Conservation (phyloP, 1,284 basidiomycete species). For the Pholiota adiposa region DNA sequence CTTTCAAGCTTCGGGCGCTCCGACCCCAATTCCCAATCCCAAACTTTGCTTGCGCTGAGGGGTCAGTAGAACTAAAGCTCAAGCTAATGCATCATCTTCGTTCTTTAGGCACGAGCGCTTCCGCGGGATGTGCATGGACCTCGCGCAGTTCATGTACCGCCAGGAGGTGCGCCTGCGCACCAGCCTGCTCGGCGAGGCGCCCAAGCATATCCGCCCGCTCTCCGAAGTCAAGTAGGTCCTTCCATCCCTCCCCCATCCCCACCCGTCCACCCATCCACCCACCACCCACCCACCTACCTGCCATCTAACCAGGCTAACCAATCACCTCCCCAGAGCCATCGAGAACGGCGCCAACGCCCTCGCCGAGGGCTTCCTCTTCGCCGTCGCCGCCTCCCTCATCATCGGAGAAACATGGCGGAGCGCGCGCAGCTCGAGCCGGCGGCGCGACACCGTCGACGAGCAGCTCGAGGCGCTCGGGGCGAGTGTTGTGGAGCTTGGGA, state of each 20-base stretch:
- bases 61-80: too few relatives aligned
- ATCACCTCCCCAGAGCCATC: slow-evolving; percentile 63
- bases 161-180: slow-evolving; percentile 79
- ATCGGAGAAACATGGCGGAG: slow-evolving; percentile 81
- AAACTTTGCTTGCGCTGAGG: too few relatives aligned
- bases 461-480: slow-evolving; percentile 62
- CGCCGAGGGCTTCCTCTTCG: slow-evolving; percentile 87
- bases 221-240: slow-evolving; percentile 78
- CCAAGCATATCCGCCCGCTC: slow-evolving; percentile 77
- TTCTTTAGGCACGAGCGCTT: slow-evolving; percentile 81
- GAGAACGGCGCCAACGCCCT: slow-evolving; percentile 88
- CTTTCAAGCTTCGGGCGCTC: too few relatives aligned
- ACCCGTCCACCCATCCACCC: neutral
- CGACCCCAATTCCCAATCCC: too few relatives aligned
- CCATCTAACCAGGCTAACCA: too few relatives aligned
- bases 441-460: slow-evolving; percentile 78
- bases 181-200: slow-evolving; percentile 80
- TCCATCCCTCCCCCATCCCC: neutral
- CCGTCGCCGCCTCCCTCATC: slow-evolving; percentile 78
- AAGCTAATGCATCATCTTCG: too few relatives aligned
- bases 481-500: slow-evolving; percentile 50
- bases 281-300: too few relatives aligned
- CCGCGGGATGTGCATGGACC: slow-evolving; percentile 71
- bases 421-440: slow-evolving; percentile 73
- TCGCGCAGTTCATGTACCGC: slow-evolving; percentile 85